Conservation (phyloP, 176 grass and related monocot species). For the Carex parvula region DNA sequence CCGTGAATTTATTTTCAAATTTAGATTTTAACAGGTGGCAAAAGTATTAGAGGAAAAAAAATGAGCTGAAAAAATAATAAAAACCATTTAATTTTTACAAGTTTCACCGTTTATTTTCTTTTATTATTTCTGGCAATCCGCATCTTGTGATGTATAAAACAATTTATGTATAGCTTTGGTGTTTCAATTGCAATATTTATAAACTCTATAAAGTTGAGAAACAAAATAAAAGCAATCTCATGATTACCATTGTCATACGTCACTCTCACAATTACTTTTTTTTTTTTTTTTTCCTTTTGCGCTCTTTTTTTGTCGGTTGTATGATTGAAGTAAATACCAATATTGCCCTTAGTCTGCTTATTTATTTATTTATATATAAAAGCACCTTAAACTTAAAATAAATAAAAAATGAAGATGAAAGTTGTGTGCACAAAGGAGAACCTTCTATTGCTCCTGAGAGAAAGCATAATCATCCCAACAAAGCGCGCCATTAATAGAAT, state of each 20-base stretch:
- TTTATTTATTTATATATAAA: not conserved
- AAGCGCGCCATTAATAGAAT: constrained; percentile 11
- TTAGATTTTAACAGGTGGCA: constrained; percentile 9
- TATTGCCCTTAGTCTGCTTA: not conserved
- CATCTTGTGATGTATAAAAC: not conserved
- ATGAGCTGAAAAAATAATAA: not conserved
- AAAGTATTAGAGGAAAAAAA: not conserved
- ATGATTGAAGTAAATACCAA: constrained; percentile 3
- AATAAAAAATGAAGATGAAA: constrained; percentile 1
- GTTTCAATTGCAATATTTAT: not conserved
- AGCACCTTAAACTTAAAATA: not conserved
- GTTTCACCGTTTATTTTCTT: not conserved
- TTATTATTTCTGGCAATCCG: not conserved
- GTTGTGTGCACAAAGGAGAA: constrained; percentile 9
- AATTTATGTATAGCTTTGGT: not conserved
- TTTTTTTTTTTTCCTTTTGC: not conserved
- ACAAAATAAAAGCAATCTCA: constrained; percentile 17
- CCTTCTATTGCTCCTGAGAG: constrained; percentile 11
- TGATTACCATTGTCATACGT: constrained; percentile 13
- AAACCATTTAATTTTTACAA: not conserved
- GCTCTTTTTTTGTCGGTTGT: not conserved
- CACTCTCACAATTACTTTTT: constrained; percentile 8
- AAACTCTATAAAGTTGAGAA: not conserved
- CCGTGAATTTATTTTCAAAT: constrained; percentile 1
- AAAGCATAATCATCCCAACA: not conserved